Evolutionary conservation across 306 rosid species (phyloP), one percentile per base, ranked within the genome.

Genomic region (Vicia faba): DNA sequence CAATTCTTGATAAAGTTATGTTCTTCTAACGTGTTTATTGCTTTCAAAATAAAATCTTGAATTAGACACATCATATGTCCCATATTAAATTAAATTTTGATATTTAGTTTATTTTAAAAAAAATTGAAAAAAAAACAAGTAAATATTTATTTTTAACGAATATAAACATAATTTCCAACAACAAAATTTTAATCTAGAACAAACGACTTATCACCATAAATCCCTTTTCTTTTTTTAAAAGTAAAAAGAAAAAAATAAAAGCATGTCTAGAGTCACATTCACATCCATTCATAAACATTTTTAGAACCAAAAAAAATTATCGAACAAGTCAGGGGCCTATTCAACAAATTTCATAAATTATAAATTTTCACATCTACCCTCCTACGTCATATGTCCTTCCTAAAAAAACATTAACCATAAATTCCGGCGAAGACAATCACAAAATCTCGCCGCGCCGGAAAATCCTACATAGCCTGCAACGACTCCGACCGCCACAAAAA

Each of bases 401-500:
- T 63, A 62, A 69, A n/a, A 33, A 33, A 8, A 7, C 66, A 8
- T 41, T 36, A 15, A 26, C 38, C 11, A 38, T 28, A 55, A 43
- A 2, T 56, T 65, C 58, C 78, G 40, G 60, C 78, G 20, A 61
- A 11, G 33, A 26, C 25, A 15, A 25, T 49, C 49, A 20, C 23
- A 20, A 20, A 46, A 70, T 16, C 13, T n/a, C 33, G 49, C 67
- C 68, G 11, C 14, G 16, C 58, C 46, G 56, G 19, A 36, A 53
- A 23, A 16, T 19, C 43, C 75, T 83, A 89, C 80, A 78, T 54
- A 16, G 91, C 89, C n/a, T 84, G 78, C 0, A 91, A 65, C 38
- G 89, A 83, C 71, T 88, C 86, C 14, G 83, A 75, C 54, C 84
- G 78, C 84, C 90, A 88, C 75, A 78, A 62, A 18, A 73, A 46